Evolutionary conservation across 345 rosid species (phyloP).

Genomic region (Linum trigynum): DNA sequence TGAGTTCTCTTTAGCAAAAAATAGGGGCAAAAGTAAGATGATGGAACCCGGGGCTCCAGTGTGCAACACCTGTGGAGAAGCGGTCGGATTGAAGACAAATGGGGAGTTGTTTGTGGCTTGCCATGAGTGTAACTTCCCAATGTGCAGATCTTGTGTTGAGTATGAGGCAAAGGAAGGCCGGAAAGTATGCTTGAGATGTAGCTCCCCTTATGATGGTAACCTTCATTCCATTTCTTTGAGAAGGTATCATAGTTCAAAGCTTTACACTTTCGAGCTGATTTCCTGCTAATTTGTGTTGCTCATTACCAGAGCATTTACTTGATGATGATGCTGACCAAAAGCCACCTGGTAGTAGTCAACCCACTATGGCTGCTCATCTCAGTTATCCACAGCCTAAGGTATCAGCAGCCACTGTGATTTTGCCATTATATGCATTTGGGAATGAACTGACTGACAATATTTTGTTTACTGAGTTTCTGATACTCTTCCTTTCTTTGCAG

Average conservation of each 20-base stretch:
- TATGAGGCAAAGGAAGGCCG: conserved; percentile 79
- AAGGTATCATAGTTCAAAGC: background rate
- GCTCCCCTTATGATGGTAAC: conserved; percentile 61
- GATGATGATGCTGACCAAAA: conserved; percentile 52
- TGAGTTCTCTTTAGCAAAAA: conserved; percentile 3
- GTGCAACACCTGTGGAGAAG: conserved; percentile 84
- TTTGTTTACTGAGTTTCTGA: background rate
- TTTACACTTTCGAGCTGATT: too few relatives aligned
- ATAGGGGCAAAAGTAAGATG: conserved; percentile 27
- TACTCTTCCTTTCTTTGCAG: conserved; percentile 20
- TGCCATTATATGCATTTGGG: background rate
- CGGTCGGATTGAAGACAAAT: conserved; percentile 47
- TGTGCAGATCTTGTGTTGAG: conserved; percentile 81
- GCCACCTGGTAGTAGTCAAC: conserved; percentile 24
- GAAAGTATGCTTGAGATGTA: conserved; percentile 72
- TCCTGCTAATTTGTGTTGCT: too few relatives aligned
- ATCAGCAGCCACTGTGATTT: conserved; percentile 4
- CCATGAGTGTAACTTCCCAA: conserved; percentile 76
- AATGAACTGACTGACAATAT: background rate
- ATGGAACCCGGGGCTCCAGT: conserved; percentile 67
- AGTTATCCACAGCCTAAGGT: conserved; percentile 41
- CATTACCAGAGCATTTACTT: conserved; percentile 39
- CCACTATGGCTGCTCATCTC: conserved; percentile 41
- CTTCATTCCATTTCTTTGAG: background rate
- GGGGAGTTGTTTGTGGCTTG: conserved; percentile 75